Conservation (phyloP, 2,329 filamentous ascomycete species). For the Gaeumannomyces sp. region DNA sequence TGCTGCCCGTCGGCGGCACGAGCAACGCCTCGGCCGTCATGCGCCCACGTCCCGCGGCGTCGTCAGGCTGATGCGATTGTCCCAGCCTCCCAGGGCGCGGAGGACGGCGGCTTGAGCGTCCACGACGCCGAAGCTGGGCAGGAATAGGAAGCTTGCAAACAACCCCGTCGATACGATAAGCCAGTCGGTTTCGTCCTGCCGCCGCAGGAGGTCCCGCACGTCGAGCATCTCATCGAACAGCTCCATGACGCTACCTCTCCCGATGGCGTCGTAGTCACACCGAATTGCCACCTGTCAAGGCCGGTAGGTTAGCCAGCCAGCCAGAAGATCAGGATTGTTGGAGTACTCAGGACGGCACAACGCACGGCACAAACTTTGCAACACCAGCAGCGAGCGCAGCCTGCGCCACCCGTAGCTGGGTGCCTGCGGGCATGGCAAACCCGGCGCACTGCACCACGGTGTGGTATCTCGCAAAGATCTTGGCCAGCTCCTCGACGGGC, state of each 20-base stretch:
- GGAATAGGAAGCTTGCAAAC: conserved; percentile 66
- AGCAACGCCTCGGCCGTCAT: conserved; percentile 52
- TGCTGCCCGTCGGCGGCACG: conserved; percentile 23
- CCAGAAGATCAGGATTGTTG: too few relatives aligned
- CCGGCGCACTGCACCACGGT: conserved; percentile 56
- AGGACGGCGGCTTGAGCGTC: conserved; percentile 35
- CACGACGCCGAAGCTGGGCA: conserved; percentile 56
- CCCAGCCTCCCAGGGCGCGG: conserved; percentile 54
- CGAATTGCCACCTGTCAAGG: conserved; percentile 64
- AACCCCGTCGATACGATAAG: conserved; percentile 62
- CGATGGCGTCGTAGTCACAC: conserved; percentile 65
- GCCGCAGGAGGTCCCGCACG: conserved; percentile 46
- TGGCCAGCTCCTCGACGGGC: conserved; percentile 30
- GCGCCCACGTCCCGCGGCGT: conserved; percentile 55
- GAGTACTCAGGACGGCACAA: not conserved
- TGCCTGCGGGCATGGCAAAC: conserved; percentile 48
- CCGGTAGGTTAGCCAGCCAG: conserved; percentile 15
- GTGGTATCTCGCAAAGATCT: conserved; percentile 39
- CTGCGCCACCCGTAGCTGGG: conserved; percentile 46
- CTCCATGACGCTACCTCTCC: conserved; percentile 51
- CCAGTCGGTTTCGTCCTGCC: conserved; percentile 47
- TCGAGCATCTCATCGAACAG: conserved; percentile 63
- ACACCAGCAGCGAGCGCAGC: conserved; percentile 37
- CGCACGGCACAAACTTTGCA: conserved; percentile 29
- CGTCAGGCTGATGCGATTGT: conserved; percentile 56